Percentiles rank a stretch among this genome's conserved stretches.
Evolutionary conservation across 805 yeast genomes (phyloP).

Genomic region (Wickerhamomyces queroliae): DNA sequence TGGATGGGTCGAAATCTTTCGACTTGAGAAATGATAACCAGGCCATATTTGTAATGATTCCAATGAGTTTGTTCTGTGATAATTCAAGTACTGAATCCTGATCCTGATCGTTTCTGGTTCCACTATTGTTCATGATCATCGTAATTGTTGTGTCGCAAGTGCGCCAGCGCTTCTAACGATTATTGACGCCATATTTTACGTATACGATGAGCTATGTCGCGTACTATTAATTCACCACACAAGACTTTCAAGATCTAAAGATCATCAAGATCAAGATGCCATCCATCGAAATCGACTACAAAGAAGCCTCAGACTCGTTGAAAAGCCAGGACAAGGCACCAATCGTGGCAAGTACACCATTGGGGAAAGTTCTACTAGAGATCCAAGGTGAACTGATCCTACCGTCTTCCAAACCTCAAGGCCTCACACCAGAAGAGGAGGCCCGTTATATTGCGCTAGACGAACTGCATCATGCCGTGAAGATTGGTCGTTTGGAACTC

Average conservation of each 20-base stretch:
- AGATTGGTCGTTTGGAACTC: constrained; percentile 43
- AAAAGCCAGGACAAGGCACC: constrained; percentile 1
- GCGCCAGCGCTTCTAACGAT: no score
- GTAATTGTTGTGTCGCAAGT: no score
- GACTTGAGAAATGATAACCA: constrained; percentile 22
- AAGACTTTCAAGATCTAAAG: neutral
- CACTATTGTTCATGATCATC: no score
- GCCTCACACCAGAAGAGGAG: constrained; percentile 28
- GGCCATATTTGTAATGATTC: no score
- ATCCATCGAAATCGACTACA: neutral
- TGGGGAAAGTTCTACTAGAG: constrained; percentile 58
- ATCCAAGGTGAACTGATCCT: constrained; percentile 69
- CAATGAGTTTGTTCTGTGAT: no score
- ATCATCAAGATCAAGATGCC: neutral
- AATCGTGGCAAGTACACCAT: constrained; percentile 37
- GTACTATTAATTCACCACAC: neutral
- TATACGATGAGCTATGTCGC: no score
- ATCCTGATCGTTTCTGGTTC: no score
- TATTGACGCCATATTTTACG: no score
- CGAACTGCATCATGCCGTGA: constrained; percentile 37
- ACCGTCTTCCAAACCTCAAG: constrained; percentile 30
- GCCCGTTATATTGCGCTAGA: constrained; percentile 28
- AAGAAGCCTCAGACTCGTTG: neutral
- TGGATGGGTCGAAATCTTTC: constrained; percentile 34
- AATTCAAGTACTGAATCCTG: no score